Base-by-base conservation (phyloP, 768 basidiomycete species). In the Lactarius hengduanensis region DNA sequence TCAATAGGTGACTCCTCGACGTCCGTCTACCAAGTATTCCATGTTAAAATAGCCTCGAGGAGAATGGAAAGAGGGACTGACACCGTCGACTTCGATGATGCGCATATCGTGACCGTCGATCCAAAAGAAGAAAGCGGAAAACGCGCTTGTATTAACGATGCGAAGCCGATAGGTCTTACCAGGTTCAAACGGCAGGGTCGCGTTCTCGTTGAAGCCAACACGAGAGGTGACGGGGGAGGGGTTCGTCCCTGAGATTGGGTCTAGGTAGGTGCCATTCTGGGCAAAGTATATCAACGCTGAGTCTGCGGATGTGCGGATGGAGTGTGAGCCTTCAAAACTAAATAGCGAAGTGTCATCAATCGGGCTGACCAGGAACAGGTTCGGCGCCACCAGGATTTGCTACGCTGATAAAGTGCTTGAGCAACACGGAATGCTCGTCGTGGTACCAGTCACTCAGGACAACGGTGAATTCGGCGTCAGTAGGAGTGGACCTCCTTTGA, bases 381-480 rank as follows among this genome's bases (percentile, higher is more conserved):
- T 98, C 95, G 0, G 87, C 87, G 22, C 94, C 95, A 28, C 83
- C 84, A 0, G 95, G 95, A 75, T 96, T 91, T 9, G 82, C 78
- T 50, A 86, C 81, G 73, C 76, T 88, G 74, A 94, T 77, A 76
- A 93, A 96, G 40, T 83, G 75, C 30, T 86, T 75, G 60, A 91
- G 59, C 40, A 96, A 83, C 10, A 76, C 79, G 1, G 77, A 57
- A 66, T 94, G 91, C 74, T 92, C 81, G 7, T 87, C 74, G 73
- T 97, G 94, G 73, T 98, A 98, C 96, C 96, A 98, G 75, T 98
- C 96, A 6, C 87, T 84, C 1, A 98, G 79, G 65, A 94, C 74
- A 69, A 98, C 80, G 22, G 91, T 96, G 78, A 86, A 95, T 71
- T 98, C 96, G 32, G 89, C 92, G 75, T 98, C 95, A n/a, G 76